Evolutionary conservation across 2,329 filamentous ascomycete species (phyloP), one percentile per base, ranked within the genome.

Genomic region (Fusarium ramigenum): DNA sequence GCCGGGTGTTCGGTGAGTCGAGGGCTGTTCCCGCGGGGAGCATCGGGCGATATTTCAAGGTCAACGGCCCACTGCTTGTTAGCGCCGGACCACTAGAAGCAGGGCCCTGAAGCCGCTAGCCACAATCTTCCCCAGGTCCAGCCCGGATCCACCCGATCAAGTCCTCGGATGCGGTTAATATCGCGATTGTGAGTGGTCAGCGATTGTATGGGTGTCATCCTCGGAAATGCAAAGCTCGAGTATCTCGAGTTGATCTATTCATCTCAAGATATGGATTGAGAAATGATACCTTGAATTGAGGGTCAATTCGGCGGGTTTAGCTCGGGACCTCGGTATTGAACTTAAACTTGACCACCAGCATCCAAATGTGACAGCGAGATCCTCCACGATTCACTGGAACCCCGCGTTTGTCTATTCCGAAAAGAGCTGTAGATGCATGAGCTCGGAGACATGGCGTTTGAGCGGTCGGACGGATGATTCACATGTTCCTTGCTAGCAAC

Each of bases 41-140:
- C 70, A 71, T 74, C 70, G 70, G 66, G 70, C 56, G 58, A 74
- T 68, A 70, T 70, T 73, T 73, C 66, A 66, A 70, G 70, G 61
- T 62, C 57, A 73, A 68, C 66, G 70, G 66, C 70, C 70, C 70
- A 73, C 70, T 74, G 47, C 39, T 6, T 54, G 42, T 34, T 64
- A 74, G 62, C 62, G 70, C 49, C 66, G 36, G 46, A 62, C 70
- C 70, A 74, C 70, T 74, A 74, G 63, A 74, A 73, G 52, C 36
- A 46, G 56, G 66, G 42, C 36, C 57, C 59, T 66, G 60, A 59
- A 36, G 21, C 60, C 70, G 66, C 70, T 68, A 73, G 54, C 46
- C 46, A 42, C 25, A 66, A 10, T 34, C 23, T 66, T 67, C 67
- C 70, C 70, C 70, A 64, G 70, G 68, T 71, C 61, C 70, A 72